phyloP scores from a whole-genome alignment of 805 yeast species.

The Kodamaea sagamina region DNA sequence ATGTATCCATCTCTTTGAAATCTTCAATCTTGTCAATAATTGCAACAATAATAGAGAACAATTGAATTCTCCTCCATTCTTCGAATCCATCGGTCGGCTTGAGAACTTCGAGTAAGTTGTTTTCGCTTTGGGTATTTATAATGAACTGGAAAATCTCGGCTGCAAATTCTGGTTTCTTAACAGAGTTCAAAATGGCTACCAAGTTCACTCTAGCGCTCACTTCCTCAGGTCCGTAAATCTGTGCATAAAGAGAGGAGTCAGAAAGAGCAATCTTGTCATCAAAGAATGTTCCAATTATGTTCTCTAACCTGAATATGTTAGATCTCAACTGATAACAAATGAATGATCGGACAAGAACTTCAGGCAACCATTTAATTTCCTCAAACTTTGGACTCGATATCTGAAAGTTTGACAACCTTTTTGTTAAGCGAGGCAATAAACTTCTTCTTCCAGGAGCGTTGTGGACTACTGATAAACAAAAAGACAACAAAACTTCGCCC shows the following conservation, averaged over 20 bases:
- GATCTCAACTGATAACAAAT: constrained; percentile 54
- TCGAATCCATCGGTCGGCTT: constrained; percentile 69
- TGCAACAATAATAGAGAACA: constrained; percentile 54
- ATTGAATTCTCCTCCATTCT: constrained; percentile 61
- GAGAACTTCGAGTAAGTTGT: constrained; percentile 49
- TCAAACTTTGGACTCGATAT: constrained; percentile 35
- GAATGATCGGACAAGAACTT: constrained; percentile 47
- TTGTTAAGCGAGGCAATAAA: constrained; percentile 61
- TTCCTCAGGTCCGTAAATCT: constrained; percentile 61
- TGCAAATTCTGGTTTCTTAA: constrained; percentile 30
- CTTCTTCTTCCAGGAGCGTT: constrained; percentile 66
- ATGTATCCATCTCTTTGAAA: constrained; percentile 22
- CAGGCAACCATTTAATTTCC: constrained; percentile 50
- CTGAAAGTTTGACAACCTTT: constrained; percentile 48
- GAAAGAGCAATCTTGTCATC: constrained; percentile 44
- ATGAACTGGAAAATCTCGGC: constrained; percentile 35
- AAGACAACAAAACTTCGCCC: constrained; percentile 30
- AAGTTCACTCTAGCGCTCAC: constrained; percentile 52
- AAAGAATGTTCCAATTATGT: constrained; percentile 52
- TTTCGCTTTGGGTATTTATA: constrained; percentile 36
- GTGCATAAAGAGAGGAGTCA: constrained; percentile 37
- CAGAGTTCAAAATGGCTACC: constrained; percentile 46
- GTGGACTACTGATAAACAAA: constrained; percentile 46
- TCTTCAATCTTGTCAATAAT: constrained; percentile 36
- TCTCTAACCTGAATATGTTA: constrained; percentile 61